A percentile compares a stretch with the other conserved stretches of the same genome.
Conservation (phyloP, 345 rosid species). For the Erysimum cheiranthoides region DNA sequence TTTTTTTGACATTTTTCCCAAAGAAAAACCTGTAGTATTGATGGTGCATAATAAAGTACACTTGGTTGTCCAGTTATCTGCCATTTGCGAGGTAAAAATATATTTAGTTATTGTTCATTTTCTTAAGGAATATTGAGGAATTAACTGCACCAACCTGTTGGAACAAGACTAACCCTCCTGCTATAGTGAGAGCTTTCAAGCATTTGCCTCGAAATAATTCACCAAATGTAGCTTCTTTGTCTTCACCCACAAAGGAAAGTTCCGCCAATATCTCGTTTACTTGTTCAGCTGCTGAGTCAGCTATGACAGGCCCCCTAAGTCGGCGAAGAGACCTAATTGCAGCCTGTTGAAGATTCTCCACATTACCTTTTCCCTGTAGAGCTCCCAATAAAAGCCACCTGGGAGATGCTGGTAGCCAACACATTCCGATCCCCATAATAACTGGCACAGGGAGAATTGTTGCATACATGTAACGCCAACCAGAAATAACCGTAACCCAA, state of each 20-base stretch:
- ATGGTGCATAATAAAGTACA: conserved; percentile 93
- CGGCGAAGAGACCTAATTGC: conserved; percentile 70
- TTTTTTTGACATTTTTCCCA: no score
- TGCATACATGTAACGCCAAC: conserved; percentile 99
- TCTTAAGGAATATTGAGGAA: conserved; percentile 9
- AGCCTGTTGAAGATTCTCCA: conserved; percentile 65
- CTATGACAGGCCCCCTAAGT: conserved; percentile 76
- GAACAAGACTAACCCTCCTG: conserved; percentile 89
- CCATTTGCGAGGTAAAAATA: conserved; percentile 14
- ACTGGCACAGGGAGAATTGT: conserved; percentile 77
- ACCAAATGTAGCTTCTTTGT: conserved; percentile 59
- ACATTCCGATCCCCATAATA: conserved; percentile 94
- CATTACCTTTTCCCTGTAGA: conserved; percentile 75
- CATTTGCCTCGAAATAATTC: conserved; percentile 88
- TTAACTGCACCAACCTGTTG: conserved; percentile 73
- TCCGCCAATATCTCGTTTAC: conserved; percentile 83
- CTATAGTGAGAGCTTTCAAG: conserved; percentile 87
- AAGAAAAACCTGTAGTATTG: conserved; percentile 86
- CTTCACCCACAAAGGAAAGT: conserved; percentile 71
- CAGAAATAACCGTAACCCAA: conserved; percentile 69
- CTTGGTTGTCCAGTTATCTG: conserved; percentile 99
- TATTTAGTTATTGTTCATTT: background rate
- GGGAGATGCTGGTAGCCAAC: conserved; percentile 94
- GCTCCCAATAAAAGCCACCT: conserved; percentile 90
- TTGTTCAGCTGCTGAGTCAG: conserved; percentile 69